Evolutionary conservation across 805 yeast species (phyloP).

Genomic region (Hanseniaspora occidentalis): DNA sequence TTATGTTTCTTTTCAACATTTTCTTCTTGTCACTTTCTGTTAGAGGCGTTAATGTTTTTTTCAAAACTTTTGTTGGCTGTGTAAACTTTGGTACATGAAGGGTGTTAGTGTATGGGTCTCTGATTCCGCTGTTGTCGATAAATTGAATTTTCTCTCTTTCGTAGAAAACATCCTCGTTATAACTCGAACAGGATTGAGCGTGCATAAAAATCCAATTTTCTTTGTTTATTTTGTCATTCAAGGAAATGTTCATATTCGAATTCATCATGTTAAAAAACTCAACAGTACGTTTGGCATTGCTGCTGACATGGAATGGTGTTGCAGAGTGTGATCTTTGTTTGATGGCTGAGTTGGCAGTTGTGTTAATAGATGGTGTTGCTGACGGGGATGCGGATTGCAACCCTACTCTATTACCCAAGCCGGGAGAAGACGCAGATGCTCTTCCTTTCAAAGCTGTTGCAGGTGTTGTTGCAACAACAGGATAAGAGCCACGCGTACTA

Average conservation of each 20-base stretch:
- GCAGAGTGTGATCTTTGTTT: slow-evolving; percentile 10
- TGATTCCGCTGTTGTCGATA: slow-evolving; percentile 38
- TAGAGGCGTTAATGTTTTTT: background rate
- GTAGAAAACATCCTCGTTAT: slow-evolving; percentile 48
- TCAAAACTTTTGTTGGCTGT: slow-evolving; percentile 47
- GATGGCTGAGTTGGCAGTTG: slow-evolving; percentile 6
- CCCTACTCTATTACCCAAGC: too few relatives aligned
- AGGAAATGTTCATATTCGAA: slow-evolving; percentile 8
- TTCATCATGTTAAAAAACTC: slow-evolving; percentile 28
- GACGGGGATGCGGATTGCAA: too few relatives aligned
- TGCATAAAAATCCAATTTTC: slow-evolving; percentile 79
- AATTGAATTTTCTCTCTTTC: slow-evolving; percentile 40
- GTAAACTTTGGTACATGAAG: slow-evolving; percentile 59
- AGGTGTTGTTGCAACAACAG: slow-evolving; percentile 50
- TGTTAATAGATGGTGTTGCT: slow-evolving; percentile 14
- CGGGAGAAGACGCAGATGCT: slow-evolving; percentile 1
- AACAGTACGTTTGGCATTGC: slow-evolving; percentile 26
- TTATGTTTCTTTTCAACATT: slow-evolving; percentile 11
- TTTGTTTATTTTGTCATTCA: slow-evolving; percentile 32
- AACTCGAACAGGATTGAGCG: slow-evolving; percentile 63
- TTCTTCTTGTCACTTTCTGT: slow-evolving; percentile 20
- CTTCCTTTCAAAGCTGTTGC: too few relatives aligned
- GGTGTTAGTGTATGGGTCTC: slow-evolving; percentile 80
- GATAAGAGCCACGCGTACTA: slow-evolving; percentile 35
- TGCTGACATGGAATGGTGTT: slow-evolving; percentile 9